Evolutionary conservation across 1,284 basidiomycete genomes (phyloP).

Genomic region (Bothia castanella): DNA sequence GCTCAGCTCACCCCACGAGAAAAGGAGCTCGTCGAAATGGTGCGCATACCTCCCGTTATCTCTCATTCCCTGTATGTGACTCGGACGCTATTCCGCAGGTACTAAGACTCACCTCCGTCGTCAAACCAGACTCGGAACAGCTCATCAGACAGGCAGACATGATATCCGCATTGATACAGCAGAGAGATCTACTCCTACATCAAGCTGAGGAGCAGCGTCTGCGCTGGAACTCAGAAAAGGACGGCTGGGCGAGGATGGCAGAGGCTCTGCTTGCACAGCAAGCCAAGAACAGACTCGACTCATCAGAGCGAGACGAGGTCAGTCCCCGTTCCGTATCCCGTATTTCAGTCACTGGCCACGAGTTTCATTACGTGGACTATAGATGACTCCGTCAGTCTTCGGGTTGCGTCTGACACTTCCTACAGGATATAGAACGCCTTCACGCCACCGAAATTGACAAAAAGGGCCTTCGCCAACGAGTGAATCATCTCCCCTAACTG

Average conservation of each 20-base stretch:
- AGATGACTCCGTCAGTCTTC: neutral
- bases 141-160: constrained; percentile 57
- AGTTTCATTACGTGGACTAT: neutral
- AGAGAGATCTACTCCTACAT: constrained; percentile 54
- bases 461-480: constrained; percentile 51
- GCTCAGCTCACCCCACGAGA: constrained; percentile 36
- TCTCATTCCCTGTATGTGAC: constrained; percentile 4
- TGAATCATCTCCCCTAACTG: constrained; percentile 22
- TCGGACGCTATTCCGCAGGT: constrained; percentile 38
- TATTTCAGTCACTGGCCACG: neutral
- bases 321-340: constrained; percentile 13
- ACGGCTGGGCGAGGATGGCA: constrained; percentile 56
- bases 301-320: constrained; percentile 44
- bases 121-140: constrained; percentile 43
- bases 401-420: constrained; percentile 12
- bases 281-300: constrained; percentile 33
- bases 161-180: constrained; percentile 51
- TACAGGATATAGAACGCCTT: constrained; percentile 51
- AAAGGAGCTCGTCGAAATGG: constrained; percentile 57
- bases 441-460: constrained; percentile 52
- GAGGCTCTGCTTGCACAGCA: constrained; percentile 57
- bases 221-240: constrained; percentile 57
- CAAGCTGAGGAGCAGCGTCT: constrained; percentile 53
- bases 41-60: constrained; percentile 30
- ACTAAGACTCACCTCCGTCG: constrained; percentile 43